These are phyloP conservation scores for Neofusicoccum ribis DNA, from an alignment of 2,329 filamentous ascomycete species.

Conservation along the genomic window DNA sequence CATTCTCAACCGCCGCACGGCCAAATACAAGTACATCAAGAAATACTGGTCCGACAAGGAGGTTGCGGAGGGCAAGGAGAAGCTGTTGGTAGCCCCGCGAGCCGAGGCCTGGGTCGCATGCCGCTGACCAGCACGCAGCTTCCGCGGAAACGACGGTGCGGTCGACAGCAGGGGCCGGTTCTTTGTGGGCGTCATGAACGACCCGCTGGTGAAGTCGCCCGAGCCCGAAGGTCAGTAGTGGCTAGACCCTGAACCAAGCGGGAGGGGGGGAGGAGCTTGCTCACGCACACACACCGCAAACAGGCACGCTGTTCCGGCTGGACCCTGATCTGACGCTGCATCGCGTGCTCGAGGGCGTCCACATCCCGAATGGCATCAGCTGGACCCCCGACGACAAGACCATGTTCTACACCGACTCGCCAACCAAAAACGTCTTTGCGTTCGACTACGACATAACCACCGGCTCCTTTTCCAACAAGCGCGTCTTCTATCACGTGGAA, in stretches of 20 bases:
- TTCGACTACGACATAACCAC: constrained; percentile 71
- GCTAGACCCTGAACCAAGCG: not conserved
- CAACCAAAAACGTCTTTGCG: constrained; percentile 67
- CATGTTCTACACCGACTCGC: constrained; percentile 83
- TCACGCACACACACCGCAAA: not conserved
- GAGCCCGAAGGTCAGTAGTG: constrained; percentile 36
- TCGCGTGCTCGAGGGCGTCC: constrained; percentile 62
- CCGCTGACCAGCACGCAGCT: constrained; percentile 33
- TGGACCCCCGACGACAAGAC: constrained; percentile 73
- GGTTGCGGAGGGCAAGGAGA: constrained; percentile 45
- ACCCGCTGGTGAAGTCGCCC: constrained; percentile 63
- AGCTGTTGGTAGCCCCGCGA: constrained; percentile 38
- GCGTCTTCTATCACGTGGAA: constrained; percentile 70
- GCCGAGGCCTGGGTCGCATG: not conserved
- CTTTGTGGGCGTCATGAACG: constrained; percentile 86
- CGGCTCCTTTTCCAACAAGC: constrained; percentile 66
- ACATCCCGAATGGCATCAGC: constrained; percentile 81
- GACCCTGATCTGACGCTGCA: constrained; percentile 61
- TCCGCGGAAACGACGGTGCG: constrained; percentile 78
- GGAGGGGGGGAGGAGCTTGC: not conserved
- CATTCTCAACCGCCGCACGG: constrained; percentile 66
- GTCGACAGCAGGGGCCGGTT: constrained; percentile 79
- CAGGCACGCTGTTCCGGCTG: constrained; percentile 74
- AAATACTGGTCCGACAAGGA: constrained; percentile 57
- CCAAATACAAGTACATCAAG: constrained; percentile 57